Evolutionary conservation across 164 flowering plant genomes (phyloP).

Genomic region (Sextonia rubra): DNA sequence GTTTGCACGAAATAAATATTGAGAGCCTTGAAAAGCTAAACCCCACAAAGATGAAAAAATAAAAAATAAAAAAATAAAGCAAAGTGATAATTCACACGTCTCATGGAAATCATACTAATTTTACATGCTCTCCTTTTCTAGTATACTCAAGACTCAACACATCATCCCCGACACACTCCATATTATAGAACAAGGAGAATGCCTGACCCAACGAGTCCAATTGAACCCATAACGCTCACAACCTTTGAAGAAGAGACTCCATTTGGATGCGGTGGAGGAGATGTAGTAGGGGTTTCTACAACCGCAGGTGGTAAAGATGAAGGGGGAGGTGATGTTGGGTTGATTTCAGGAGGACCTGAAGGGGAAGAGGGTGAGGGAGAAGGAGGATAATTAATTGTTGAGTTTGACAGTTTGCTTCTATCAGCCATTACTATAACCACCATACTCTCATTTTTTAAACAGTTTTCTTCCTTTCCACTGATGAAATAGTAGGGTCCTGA

Average conservation of each 20-base stretch:
- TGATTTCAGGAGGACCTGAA: background rate
- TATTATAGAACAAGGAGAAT: constrained; percentile 1
- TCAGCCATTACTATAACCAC: constrained; percentile 67
- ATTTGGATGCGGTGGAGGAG: background rate
- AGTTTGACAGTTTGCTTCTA: constrained; percentile 30
- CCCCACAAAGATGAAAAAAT: background rate
- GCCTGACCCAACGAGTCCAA: constrained; percentile 3
- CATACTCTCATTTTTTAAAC: constrained; percentile 68
- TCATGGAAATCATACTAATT: background rate
- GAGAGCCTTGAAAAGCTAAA: background rate
- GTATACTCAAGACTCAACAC: background rate
- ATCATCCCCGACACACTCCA: background rate
- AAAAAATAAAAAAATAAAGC: background rate
- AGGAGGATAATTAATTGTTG: constrained; percentile 29
- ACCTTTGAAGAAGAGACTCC: constrained; percentile 1
- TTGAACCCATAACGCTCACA: background rate
- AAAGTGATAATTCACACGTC: background rate
- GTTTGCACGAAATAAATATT: background rate
- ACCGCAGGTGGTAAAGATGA: background rate
- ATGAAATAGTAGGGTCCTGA: constrained; percentile 79
- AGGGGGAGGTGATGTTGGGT: background rate
- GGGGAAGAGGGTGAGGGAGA: constrained; percentile 3
- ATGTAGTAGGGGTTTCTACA: background rate
- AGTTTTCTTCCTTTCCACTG: constrained; percentile 63
- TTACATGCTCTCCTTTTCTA: background rate